Evolutionary conservation across 2,329 filamentous ascomycete species (phyloP).

Genomic region (Xylaria digitata): DNA sequence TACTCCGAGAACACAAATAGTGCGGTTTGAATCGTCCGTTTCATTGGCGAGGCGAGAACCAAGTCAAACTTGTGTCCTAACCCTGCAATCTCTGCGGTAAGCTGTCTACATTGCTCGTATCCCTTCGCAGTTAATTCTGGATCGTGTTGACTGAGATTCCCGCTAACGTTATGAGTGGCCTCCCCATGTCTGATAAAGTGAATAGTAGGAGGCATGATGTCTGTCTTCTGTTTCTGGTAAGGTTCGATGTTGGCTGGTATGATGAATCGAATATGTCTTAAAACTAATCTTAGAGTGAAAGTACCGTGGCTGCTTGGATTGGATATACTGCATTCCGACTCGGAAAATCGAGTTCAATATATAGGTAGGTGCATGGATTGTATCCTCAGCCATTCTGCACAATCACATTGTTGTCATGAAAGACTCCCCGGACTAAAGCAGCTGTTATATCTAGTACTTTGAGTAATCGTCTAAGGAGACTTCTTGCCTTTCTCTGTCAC

Average conservation of each 20-base stretch:
- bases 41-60: conserved; percentile 22
- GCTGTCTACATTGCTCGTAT: neutral
- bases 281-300: neutral
- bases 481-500: no score
- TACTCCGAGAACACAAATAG: conserved; percentile 4
- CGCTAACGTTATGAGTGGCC: neutral
- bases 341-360: neutral
- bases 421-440: no score
- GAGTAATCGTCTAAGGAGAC: no score
- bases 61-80: neutral
- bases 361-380: neutral
- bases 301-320: neutral
- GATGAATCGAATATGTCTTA: neutral
- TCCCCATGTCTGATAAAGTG: conserved; percentile 24
- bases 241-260: neutral
- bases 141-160: neutral
- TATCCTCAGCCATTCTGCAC: neutral
- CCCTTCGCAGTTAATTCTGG: conserved; percentile 2
- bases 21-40: conserved; percentile 25
- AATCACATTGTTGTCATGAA: neutral
- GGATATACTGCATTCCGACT: no score
- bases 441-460: no score
- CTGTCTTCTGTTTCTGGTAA: neutral
- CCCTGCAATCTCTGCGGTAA: conserved; percentile 1
- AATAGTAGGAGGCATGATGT: conserved; percentile 26